Evolutionary conservation across 1,139 yeast genomes (phyloP), one percentile per base, ranked within the genome.

Genomic region (Torulaspora globosa): DNA sequence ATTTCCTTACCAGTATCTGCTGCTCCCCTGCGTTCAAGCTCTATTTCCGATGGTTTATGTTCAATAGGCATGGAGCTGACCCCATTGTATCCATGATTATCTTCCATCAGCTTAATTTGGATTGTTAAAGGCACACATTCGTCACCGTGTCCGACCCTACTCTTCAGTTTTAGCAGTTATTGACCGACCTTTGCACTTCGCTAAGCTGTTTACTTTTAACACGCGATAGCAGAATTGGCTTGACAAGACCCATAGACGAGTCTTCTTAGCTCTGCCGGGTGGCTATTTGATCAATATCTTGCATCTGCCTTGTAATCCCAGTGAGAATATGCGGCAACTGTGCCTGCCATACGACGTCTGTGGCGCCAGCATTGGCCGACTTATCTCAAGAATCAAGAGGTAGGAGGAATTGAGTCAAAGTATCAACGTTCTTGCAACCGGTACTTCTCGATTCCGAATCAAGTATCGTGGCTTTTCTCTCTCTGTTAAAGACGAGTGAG

Each of bases 11-110:
- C n/a, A 5, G 24, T 18, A 3, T 39, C 19, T 15, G 37, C 5
- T 41, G 39, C 11, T 34, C 47, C 12, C 36, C 21, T 34, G 36
- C 5, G 21, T 14, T 16, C 18, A 14, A 8, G 23, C 34, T 31
- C 34, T 10, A 14, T 15, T 16, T 31, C 23, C 1, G 23, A 2
- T 11, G 21, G 10, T 31, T n/a, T 14, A n/a, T 15, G 14, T 18
- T 31, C 23, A n/a, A 11, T 16, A 2, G 23, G 12, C 21, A 16
- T 10, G 23, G 34, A 2, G 4, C 6, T 1, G 11, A 3, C 9
- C 11, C 7, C 23, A 31, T 31, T 7, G 12, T 16, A 18, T 10
- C 18, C 34, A 31, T 31, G 21, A 16, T 16, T 31, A 10, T 16
- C 34, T 31, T 31, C 21, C 34, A 31, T 31, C 7, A 15, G 21